Evolutionary conservation across 352 stramenopile species (phyloP).

Genomic region (Pythium apleroticum): DNA sequence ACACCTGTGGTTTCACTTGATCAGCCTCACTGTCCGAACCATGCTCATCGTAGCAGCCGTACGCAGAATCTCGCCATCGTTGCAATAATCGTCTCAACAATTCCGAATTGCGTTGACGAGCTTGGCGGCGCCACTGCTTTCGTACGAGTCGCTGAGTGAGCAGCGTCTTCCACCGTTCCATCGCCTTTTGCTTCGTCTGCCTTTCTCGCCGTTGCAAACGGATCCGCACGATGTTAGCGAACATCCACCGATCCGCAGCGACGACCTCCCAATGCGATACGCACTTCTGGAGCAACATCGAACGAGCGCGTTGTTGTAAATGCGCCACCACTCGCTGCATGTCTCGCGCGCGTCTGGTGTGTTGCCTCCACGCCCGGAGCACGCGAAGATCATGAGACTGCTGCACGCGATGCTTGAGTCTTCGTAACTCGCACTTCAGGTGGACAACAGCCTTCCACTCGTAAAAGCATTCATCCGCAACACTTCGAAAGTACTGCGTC

Average conservation of each 20-base stretch:
- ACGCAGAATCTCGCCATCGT: neutral
- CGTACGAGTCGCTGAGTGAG: neutral
- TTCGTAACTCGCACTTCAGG: slow-evolving; percentile 16
- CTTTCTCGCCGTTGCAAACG: neutral
- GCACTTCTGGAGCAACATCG: neutral
- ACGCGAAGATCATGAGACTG: neutral
- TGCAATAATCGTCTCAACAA: neutral
- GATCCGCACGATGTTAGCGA: neutral
- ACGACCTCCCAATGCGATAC: slow-evolving; percentile 3
- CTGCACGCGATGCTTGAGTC: neutral
- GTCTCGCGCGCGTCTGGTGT: neutral
- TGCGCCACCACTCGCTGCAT: neutral
- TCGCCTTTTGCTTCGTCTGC: too few species aligned
- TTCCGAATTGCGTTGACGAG: neutral
- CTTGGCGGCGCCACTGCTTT: neutral
- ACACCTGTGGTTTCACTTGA: too few species aligned
- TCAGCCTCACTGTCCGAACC: neutral
- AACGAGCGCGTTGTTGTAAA: neutral
- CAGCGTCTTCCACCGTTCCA: neutral
- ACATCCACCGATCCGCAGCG: neutral
- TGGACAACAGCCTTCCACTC: slow-evolving; percentile 21
- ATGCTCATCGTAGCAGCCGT: neutral
- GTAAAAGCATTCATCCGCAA: slow-evolving; percentile 31
- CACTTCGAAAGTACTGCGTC: slow-evolving; percentile 28
- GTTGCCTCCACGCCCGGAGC: neutral